A percentile compares a stretch with the other conserved stretches of the same genome.
Evolutionary conservation across 495 filamentous ascomycete species (phyloP).

Genomic region (Penicillium coprophilum): DNA sequence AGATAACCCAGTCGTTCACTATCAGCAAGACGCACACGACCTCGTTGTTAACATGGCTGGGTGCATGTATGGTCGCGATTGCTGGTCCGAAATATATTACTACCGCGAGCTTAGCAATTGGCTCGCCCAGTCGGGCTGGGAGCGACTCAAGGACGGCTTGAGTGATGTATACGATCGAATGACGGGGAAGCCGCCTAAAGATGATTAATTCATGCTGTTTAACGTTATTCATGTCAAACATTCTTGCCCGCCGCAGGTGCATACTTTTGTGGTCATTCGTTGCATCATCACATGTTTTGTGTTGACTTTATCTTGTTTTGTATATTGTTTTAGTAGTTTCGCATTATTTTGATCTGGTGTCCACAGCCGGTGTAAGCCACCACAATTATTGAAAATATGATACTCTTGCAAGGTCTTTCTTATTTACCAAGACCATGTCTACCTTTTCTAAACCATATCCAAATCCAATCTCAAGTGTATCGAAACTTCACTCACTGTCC

Average conservation of each 20-base stretch:
- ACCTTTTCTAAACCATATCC: background rate
- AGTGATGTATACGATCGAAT: constrained; percentile 26
- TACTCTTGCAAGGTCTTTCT: background rate
- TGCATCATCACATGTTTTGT: background rate
- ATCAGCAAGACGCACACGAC: constrained; percentile 79
- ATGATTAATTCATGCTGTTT: background rate
- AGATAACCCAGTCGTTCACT: constrained; percentile 76
- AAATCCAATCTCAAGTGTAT: background rate
- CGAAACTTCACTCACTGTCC: background rate
- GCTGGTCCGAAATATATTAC: constrained; percentile 95
- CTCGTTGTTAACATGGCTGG: constrained; percentile 99
- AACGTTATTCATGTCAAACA: background rate
- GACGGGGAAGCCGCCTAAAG: background rate
- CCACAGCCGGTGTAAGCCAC: background rate
- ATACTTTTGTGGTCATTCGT: background rate
- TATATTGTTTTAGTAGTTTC: background rate
- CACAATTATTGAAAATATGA: background rate
- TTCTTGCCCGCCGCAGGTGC: background rate
- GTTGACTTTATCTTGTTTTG: background rate
- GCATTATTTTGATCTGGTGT: background rate
- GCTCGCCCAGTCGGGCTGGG: constrained; percentile 79
- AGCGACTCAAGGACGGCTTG: constrained; percentile 50
- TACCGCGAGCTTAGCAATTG: constrained; percentile 86
- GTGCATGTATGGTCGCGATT: constrained; percentile 94
- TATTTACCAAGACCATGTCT: too few species aligned